Evolutionary conservation across 1,139 yeast genomes (phyloP).

Genomic region (Sugiyamaella xylanicola): DNA sequence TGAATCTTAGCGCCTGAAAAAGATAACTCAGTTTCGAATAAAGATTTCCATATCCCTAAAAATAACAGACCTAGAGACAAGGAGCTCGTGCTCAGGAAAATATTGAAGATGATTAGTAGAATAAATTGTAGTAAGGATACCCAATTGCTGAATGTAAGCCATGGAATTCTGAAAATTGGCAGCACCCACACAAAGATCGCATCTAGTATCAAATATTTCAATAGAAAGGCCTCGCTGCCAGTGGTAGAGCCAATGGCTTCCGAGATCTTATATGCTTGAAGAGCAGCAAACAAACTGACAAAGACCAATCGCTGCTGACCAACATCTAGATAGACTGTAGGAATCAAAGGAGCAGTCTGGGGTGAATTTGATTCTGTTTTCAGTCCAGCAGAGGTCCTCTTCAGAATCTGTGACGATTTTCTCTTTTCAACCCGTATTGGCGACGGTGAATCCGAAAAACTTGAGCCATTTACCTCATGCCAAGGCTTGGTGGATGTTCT

Average conservation of each 20-base stretch:
- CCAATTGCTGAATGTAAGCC: slow-evolving; percentile 55
- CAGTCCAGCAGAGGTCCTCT: not conserved
- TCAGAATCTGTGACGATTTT: not conserved
- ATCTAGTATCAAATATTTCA: slow-evolving; percentile 75
- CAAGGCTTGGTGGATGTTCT: slow-evolving; percentile 10
- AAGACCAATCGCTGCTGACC: slow-evolving; percentile 77
- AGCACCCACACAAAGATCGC: slow-evolving; percentile 66
- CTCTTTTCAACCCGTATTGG: not conserved
- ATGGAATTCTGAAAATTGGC: slow-evolving; percentile 76
- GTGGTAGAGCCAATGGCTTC: slow-evolving; percentile 54
- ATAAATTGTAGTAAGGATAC: slow-evolving; percentile 45
- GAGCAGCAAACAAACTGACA: slow-evolving; percentile 63
- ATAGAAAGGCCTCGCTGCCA: slow-evolving; percentile 56
- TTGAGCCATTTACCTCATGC: slow-evolving; percentile 1
- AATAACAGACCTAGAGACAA: slow-evolving; percentile 56
- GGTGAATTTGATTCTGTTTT: no score
- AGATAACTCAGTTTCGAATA: slow-evolving; percentile 63
- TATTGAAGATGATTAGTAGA: slow-evolving; percentile 42
- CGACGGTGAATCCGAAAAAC: not conserved
- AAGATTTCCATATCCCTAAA: slow-evolving; percentile 50
- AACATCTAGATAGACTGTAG: slow-evolving; percentile 55
- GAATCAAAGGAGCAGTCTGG: slow-evolving; percentile 37
- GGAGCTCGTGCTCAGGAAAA: slow-evolving; percentile 44
- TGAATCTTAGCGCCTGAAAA: slow-evolving; percentile 58
- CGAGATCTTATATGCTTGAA: slow-evolving; percentile 81